A percentile compares a stretch with the other conserved stretches of the same genome.
Evolutionary conservation across 345 rosid species (phyloP).

Genomic region (Gossypium longicalyx): DNA sequence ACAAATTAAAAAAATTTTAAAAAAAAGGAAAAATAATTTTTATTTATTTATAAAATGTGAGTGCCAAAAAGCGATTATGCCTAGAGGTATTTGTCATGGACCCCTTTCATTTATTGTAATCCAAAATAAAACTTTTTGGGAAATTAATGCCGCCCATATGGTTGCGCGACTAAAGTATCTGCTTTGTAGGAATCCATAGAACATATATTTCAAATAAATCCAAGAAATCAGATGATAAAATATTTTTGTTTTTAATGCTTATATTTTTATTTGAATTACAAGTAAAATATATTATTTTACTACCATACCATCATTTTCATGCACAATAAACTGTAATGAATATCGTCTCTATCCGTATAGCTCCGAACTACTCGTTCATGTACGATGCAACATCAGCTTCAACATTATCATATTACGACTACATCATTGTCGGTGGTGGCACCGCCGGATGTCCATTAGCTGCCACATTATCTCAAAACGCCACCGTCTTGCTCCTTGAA

Average conservation of each 20-base stretch:
- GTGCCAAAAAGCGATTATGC: no score
- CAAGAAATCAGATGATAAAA: no score
- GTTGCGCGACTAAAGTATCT: background rate
- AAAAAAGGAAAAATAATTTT: no score
- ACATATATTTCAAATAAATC: background rate
- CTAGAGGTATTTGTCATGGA: background rate
- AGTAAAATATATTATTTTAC: background rate
- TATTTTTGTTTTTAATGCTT: no score
- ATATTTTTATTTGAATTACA: background rate
- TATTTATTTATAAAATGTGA: no score
- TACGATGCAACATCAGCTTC: slow-evolving; percentile 40
- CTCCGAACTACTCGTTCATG: slow-evolving; percentile 40
- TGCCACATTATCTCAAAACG: slow-evolving; percentile 58
- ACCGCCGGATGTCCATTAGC: slow-evolving; percentile 82
- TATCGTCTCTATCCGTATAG: background rate
- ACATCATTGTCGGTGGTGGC: slow-evolving; percentile 76
- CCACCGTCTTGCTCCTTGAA: slow-evolving; percentile 60
- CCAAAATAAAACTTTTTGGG: background rate
- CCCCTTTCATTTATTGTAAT: slow-evolving; percentile 1
- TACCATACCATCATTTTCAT: background rate
- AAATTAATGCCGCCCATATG: background rate
- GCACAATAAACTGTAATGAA: background rate
- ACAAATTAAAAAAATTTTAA: rapidly evolving
- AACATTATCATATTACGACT: slow-evolving; percentile 31
- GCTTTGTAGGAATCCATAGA: background rate